Evolutionary conservation across 1,139 yeast species (phyloP), one percentile per base, ranked within the genome.

Genomic region (Nematodospora anomalae): DNA sequence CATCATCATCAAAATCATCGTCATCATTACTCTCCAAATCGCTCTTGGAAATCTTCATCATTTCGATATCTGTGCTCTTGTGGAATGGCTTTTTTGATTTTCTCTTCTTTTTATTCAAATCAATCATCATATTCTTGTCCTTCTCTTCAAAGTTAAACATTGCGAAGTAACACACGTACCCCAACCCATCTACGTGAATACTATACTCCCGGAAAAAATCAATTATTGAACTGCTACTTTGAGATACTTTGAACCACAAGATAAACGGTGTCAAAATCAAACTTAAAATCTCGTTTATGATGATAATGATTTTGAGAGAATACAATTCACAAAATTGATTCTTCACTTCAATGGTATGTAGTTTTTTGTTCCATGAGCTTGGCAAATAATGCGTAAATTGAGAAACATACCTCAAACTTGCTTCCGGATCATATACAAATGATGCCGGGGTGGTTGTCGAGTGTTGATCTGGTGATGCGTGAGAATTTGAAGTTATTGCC

Each of bases 111-210:
- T 58, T 61, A 36, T 57, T 63, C 35, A 58, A 46, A 35, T 69
- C 62, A 39, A 47, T 41, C 72, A 66, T 64, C 75, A 70, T 70
- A 44, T 70, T 74, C 48, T 75, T 71, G 46, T 73, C 77, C 45
- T 73, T 74, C 41, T 79, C 76, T 47, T 82, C 84, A 44, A 83
- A 78, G 50, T 86, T 85, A 60, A 92, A 94, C 80, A 87, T 85
- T 3, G 98, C 97, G 69, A 82, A 88, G 29, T 87, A 83, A 55
- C 98, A 92, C 25, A 92, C 95, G 52, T 90, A 85, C 0, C 98
- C 99, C 30, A 92, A 66, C 0, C 97, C 97, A 62, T 90, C 97
- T 32, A 90, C 88, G 57, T 90, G 94, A 9, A 89, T 80, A 8
- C 95, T 81, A 49, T 79, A 83, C 43, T 92, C 97, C 40, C 97